Base-by-base conservation (phyloP, 768 basidiomycete genomes). In the Asterophora parasitica region DNA sequence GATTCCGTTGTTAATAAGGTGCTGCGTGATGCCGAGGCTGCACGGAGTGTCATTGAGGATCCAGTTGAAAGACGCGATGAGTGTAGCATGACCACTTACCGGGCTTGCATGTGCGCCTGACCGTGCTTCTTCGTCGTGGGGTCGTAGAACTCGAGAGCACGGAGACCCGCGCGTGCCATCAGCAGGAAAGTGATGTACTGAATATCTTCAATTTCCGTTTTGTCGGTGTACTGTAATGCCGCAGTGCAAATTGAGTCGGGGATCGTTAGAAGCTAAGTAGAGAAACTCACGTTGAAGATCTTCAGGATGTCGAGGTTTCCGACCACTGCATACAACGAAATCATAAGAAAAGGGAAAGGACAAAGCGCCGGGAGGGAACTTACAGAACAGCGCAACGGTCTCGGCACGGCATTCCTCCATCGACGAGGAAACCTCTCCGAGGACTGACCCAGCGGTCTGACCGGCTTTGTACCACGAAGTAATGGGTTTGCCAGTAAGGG, bases 341-440 rank as follows among this genome's bases (percentile, higher is more conserved):
- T n/a, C n/a, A n/a, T n/a, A n/a, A n/a, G n/a, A n/a, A n/a, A n/a
- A n/a, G n/a, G n/a, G n/a, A 33, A 16, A 31, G 27, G 23, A 12
- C 2, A 15, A 15, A 12, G 10, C 16, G 32, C 7, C 45, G 37
- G 31, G 42, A 36, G 20, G 39, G 45, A 17, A 68, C 80, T 69
- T 58, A 87, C 89, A 75, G 67, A 81, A 92, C 34, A 93, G 70
- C 0, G 87, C 87, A 16, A 91, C 91, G 2, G 88, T 77, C 67
- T 94, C 92, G 7, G 91, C 91, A n/a, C 92, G 81, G 56, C 91
- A 92, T 68, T 93, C 91, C 65, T 93, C 92, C 79, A 92, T 81
- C 1, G 91, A 92, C 0, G 90, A 92, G 3, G 88, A 91, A 7
- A 91, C 86, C 51, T 92, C 86, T 0, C 91, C 91, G 1, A 94